phyloP scores from a whole-genome alignment of 75 land plant species.

The Adiantum capillusveneris region DNA sequence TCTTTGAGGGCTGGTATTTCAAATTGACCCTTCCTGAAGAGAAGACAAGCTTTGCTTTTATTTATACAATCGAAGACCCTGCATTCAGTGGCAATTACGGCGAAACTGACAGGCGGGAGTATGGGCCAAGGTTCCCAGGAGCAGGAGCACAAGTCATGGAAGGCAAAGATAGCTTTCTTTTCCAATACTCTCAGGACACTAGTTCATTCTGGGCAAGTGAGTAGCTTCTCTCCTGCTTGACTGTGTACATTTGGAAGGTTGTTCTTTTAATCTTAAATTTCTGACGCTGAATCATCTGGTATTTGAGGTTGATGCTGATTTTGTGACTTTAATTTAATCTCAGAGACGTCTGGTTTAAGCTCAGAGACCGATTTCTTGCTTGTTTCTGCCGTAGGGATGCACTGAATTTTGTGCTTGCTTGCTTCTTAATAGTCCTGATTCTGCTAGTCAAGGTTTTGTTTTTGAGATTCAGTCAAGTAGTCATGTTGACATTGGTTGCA shows the following conservation, averaged over 20 bases:
- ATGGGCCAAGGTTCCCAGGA: conserved; percentile 71
- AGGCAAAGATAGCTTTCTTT: conserved; percentile 77
- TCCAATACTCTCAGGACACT: conserved; percentile 50
- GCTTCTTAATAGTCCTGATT: too few relatives aligned
- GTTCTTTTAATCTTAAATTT: too few relatives aligned
- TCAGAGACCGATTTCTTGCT: too few relatives aligned
- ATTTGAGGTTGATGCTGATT: too few relatives aligned
- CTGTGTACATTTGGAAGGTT: too few relatives aligned
- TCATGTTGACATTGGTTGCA: not conserved
- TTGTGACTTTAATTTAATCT: too few relatives aligned
- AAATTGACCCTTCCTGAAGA: conserved; percentile 79
- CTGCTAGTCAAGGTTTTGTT: too few relatives aligned
- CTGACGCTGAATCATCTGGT: too few relatives aligned
- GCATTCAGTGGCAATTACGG: conserved; percentile 28
- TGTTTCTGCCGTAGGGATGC: too few relatives aligned
- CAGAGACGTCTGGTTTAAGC: too few relatives aligned
- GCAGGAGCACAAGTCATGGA: conserved; percentile 92
- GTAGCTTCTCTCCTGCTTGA: conserved; percentile 9
- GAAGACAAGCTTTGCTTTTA: conserved; percentile 88
- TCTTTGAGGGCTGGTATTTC: conserved; percentile 97
- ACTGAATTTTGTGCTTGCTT: too few relatives aligned
- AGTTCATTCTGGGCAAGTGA: conserved; percentile 78
- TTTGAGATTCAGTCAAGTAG: too few relatives aligned
- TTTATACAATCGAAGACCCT: conserved; percentile 90
- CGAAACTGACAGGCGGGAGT: conserved; percentile 21